Percentiles rank a stretch among this genome's conserved stretches.
phyloP scores from a whole-genome alignment of 495 filamentous ascomycete genomes.

The Xylaria nigripes region DNA sequence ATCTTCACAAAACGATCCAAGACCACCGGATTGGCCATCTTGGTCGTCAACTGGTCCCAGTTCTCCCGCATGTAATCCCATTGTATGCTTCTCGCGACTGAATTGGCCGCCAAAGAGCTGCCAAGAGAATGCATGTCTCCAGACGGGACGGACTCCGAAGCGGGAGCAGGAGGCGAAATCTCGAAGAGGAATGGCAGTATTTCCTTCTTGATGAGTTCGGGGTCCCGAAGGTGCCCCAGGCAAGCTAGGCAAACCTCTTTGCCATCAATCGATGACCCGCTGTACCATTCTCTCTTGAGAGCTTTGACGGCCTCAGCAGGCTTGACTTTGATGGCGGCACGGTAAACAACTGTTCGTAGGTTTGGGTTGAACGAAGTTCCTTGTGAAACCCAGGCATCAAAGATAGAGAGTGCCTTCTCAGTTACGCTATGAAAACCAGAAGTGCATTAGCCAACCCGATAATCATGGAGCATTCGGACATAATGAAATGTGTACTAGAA shows the following conservation, averaged over 20 bases:
- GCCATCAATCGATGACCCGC: slow-evolving; percentile 75
- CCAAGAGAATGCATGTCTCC: slow-evolving; percentile 83
- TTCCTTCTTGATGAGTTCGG: slow-evolving; percentile 58
- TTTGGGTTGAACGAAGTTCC: slow-evolving; percentile 67
- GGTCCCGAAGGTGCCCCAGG: slow-evolving; percentile 64
- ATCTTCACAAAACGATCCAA: slow-evolving; percentile 78
- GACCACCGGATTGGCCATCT: slow-evolving; percentile 73
- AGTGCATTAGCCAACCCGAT: slow-evolving; percentile 7
- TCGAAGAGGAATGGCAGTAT: slow-evolving; percentile 75
- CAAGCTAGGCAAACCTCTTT: slow-evolving; percentile 75
- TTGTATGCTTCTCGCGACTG: slow-evolving; percentile 55
- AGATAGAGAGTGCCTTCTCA: slow-evolving; percentile 63
- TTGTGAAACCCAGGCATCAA: slow-evolving; percentile 62
- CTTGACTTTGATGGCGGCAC: slow-evolving; percentile 64
- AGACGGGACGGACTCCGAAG: slow-evolving; percentile 34
- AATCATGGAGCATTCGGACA: background rate
- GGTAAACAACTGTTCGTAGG: slow-evolving; percentile 71
- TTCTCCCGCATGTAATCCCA: slow-evolving; percentile 80
- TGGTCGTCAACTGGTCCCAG: slow-evolving; percentile 60
- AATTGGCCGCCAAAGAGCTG: slow-evolving; percentile 61
- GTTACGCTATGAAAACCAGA: slow-evolving; percentile 41
- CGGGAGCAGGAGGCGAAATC: slow-evolving; percentile 49
- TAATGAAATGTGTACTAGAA: no score
- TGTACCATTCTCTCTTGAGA: slow-evolving; percentile 74
- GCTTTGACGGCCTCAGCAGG: slow-evolving; percentile 54